A percentile compares a stretch with the other conserved stretches of the same genome.
These are phyloP conservation scores for Hypoxylon sp. DNA, from an alignment of 2,329 filamentous ascomycete genomes.

Conservation along the genomic window DNA sequence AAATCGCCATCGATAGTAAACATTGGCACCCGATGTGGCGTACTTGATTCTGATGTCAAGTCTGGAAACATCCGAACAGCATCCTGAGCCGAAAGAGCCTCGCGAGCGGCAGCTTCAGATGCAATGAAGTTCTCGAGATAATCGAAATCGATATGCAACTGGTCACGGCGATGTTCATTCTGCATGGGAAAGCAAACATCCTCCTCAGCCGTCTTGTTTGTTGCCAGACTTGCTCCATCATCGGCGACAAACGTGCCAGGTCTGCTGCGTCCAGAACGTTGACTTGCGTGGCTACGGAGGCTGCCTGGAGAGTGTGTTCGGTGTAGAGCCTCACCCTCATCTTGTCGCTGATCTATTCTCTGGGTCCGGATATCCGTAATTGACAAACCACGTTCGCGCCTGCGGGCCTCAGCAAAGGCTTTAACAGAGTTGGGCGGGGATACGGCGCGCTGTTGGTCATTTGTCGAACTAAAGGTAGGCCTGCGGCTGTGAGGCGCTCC, in stretches of 20 bases:
- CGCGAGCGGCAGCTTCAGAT: slow-evolving; percentile 62
- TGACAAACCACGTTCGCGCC: slow-evolving; percentile 79
- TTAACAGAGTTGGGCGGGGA: slow-evolving; percentile 98
- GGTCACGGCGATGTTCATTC: slow-evolving; percentile 74
- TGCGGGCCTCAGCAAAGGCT: slow-evolving; percentile 91
- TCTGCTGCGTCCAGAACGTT: slow-evolving; percentile 56
- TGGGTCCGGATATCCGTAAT: slow-evolving; percentile 59
- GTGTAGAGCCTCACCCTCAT: slow-evolving; percentile 70
- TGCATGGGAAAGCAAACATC: slow-evolving; percentile 90
- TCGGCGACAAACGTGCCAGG: slow-evolving; percentile 68
- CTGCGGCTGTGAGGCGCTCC: slow-evolving; percentile 61
- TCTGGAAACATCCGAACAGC: slow-evolving; percentile 69
- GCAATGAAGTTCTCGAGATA: slow-evolving; percentile 92
- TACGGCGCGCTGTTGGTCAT: slow-evolving; percentile 73
- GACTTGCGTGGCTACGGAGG: slow-evolving; percentile 66
- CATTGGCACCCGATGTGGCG: slow-evolving; percentile 49
- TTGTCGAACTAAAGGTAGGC: slow-evolving; percentile 66
- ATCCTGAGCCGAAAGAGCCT: slow-evolving; percentile 62
- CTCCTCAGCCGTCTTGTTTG: slow-evolving; percentile 80
- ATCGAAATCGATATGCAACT: slow-evolving; percentile 90
- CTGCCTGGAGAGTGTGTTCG: slow-evolving; percentile 79
- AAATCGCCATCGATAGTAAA: slow-evolving; percentile 68
- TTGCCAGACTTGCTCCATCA: slow-evolving; percentile 70
- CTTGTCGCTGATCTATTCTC: slow-evolving; percentile 53
- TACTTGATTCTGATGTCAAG: slow-evolving; percentile 60